Evolutionary conservation across 345 rosid species (phyloP).

Genomic region (Corchorus olitorius): DNA sequence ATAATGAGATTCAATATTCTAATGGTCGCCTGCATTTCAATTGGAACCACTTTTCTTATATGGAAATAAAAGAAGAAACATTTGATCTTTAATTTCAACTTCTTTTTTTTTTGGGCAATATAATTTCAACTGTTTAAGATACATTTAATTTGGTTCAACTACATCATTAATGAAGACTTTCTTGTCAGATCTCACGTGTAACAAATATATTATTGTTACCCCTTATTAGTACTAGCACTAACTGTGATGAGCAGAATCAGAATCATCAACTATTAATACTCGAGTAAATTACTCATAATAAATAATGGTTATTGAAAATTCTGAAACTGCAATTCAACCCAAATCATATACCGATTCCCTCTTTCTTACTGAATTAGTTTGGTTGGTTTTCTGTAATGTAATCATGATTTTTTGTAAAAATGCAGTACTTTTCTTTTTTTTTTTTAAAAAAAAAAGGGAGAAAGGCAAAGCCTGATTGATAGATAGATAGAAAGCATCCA

Average conservation of each 20-base stretch:
- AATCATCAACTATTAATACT: neutral
- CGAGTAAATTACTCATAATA: no score
- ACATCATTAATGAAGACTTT: neutral
- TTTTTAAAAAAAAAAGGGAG: neutral
- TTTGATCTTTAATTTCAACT: neutral
- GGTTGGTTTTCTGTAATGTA: neutral
- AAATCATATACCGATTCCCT: neutral
- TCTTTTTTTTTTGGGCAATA: no score
- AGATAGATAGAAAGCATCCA: neutral
- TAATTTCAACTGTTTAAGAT: neutral
- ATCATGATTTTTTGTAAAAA: constrained; percentile 4
- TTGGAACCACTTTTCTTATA: no score
- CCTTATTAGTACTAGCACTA: neutral
- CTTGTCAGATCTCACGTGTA: neutral
- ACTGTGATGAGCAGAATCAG: neutral
- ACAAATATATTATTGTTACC: neutral
- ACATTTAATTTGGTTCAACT: neutral
- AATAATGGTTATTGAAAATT: neutral
- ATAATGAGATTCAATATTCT: no score
- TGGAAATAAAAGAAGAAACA: no score
- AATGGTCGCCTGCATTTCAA: no score
- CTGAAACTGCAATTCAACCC: neutral
- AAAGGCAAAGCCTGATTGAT: neutral
- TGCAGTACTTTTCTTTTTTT: neutral
- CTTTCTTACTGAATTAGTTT: no score